Percentiles rank a stretch among this genome's conserved stretches.
Evolutionary conservation across 352 stramenopile species (phyloP).

Genomic region (Phytophthora nicotianae): DNA sequence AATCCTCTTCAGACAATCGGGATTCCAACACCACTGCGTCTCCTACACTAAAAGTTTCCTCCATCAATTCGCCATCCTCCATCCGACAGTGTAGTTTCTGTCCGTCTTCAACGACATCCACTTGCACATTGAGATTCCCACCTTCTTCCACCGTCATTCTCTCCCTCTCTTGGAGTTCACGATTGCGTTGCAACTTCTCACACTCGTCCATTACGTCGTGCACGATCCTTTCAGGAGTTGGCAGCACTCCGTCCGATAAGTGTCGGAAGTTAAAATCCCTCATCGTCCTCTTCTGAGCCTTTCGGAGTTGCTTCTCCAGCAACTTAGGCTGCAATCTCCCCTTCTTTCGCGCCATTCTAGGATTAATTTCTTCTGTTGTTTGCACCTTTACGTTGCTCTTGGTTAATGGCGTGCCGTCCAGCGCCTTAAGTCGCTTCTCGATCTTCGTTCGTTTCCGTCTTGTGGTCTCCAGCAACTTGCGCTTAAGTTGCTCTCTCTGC

Average conservation of each 20-base stretch:
- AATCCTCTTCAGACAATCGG: constrained; percentile 59
- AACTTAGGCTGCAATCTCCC: constrained; percentile 10
- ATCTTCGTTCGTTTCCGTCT: constrained; percentile 61
- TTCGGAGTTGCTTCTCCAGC: constrained; percentile 35
- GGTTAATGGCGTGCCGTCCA: constrained; percentile 50
- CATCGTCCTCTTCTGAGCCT: constrained; percentile 26
- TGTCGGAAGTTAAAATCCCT: constrained; percentile 68
- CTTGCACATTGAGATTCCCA: neutral
- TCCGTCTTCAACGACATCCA: constrained; percentile 18
- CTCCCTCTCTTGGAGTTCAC: constrained; percentile 16
- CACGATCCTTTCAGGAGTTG: constrained; percentile 42
- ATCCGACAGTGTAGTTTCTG: constrained; percentile 12
- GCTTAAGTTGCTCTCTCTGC: constrained; percentile 54
- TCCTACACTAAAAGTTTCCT: constrained; percentile 43
- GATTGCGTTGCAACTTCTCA: constrained; percentile 28
- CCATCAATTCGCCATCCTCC: neutral
- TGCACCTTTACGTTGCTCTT: constrained; percentile 24
- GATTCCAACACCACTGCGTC: constrained; percentile 65
- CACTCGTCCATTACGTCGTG: constrained; percentile 38
- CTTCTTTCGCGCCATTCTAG: neutral
- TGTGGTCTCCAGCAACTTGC: constrained; percentile 41
- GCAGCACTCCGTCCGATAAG: constrained; percentile 49
- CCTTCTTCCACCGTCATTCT: constrained; percentile 14
- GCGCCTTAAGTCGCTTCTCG: constrained; percentile 60
- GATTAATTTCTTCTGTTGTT: neutral